Evolutionary conservation across 2,329 filamentous ascomycete species (phyloP), one percentile per base, ranked within the genome.

Genomic region (Neonectria coccinea): DNA sequence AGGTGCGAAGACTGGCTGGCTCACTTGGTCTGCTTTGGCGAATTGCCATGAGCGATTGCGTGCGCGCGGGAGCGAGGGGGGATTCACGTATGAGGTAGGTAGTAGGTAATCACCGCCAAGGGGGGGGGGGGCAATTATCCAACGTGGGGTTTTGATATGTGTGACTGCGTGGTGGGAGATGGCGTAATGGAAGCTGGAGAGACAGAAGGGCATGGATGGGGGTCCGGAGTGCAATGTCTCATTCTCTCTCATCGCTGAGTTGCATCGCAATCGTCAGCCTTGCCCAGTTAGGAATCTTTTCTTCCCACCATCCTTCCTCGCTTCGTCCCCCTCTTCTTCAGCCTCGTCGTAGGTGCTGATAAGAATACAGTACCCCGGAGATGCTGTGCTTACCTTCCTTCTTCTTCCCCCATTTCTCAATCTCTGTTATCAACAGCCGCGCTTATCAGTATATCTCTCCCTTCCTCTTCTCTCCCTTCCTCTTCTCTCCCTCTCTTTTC

Each of bases 71-170:
- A 27, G 48, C 48, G 8, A 29, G 36, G 9, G 56, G 65, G 66
- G 62, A 5, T 25, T 25, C 25, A 25, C 18, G 45, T 53, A 62
- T 62, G 55, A 56, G 67, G 60, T 50, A 67, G 52, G 45, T 53
- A 62, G 61, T 50, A 56, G 67, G 60, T 50, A 65, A 54, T 62
- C 50, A 11, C 52, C 20, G 51, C 18, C 52, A n/a, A 25, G 12
- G n/a, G 39, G 22, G 25, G 12, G n/a, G 39, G 22, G 25, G 25
- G 5, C 25, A 5, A 5, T 25, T 25, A 6, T 16, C 20, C 45
- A 48, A 58, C 70, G 70, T 69, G 70, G 66, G 66, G 70, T 72
- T 53, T 53, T 16, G 12, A 5, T 9, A 7, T 20, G n/a, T 20
- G 57, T 39, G 31, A n/a, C 50, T 20, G 29, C 33, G 16, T 36